These are phyloP conservation scores for Aleurites moluccanus DNA, from an alignment of 441 rosid species.

Conservation along the genomic window DNA sequence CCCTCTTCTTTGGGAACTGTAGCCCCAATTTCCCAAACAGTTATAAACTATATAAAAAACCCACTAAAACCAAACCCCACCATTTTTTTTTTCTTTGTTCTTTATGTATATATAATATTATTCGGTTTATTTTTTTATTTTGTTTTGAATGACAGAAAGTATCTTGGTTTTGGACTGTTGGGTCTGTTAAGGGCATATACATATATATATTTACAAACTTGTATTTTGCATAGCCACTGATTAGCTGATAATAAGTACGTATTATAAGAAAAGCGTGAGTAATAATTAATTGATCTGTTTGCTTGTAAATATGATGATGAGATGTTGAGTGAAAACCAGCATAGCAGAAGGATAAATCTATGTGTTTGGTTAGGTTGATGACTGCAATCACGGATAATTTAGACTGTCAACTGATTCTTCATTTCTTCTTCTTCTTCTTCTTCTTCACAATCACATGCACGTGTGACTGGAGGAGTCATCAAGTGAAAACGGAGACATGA, in stretches of 20 bases:
- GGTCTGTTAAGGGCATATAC: background rate
- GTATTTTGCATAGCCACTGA: background rate
- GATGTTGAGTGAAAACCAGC: slow-evolving; percentile 25
- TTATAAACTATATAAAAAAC: slow-evolving; percentile 14
- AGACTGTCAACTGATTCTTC: slow-evolving; percentile 21
- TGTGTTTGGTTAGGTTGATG: slow-evolving; percentile 11
- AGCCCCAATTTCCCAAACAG: slow-evolving; percentile 35
- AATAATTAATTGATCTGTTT: slow-evolving; percentile 30
- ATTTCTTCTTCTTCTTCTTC: background rate
- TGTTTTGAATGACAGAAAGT: background rate
- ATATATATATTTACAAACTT: background rate
- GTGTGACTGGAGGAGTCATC: slow-evolving; percentile 26
- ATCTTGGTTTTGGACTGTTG: slow-evolving; percentile 5
- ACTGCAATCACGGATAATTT: slow-evolving; percentile 38
- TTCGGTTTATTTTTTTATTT: background rate
- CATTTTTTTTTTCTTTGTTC: background rate
- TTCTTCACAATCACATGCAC: slow-evolving; percentile 24
- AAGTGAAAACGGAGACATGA: slow-evolving; percentile 13
- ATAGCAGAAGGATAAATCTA: slow-evolving; percentile 8
- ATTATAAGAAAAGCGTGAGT: slow-evolving; percentile 20
- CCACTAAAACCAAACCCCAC: slow-evolving; percentile 33
- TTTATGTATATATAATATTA: background rate
- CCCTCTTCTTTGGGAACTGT: slow-evolving; percentile 48
- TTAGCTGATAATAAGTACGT: slow-evolving; percentile 19
- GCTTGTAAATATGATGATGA: slow-evolving; percentile 39